Evolutionary conservation across 495 filamentous ascomycete genomes (phyloP), one percentile per base, ranked within the genome.

Genomic region (Elasticomyces elasticus): DNA sequence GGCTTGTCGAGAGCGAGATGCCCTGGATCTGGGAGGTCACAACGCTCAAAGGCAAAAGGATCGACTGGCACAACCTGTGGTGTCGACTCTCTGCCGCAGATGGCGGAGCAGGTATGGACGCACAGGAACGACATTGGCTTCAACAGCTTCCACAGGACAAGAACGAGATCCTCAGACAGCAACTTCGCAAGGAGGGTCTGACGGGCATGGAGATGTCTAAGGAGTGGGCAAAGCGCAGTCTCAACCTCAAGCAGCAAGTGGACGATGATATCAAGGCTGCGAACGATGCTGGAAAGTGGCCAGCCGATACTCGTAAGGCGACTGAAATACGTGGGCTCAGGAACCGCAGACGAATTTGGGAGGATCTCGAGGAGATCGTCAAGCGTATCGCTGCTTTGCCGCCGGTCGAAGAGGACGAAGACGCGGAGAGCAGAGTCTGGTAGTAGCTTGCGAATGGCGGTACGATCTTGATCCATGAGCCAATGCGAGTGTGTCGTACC

Each of bases 1-100:
- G 25, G 27, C 24, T 28, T 3, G 22, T 54, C 12, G 9, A 7
- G 20, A 27, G 2, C 15, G 19, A 54, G 26, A 54, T 54, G 38
- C 51, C 51, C 11, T 54, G 51, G 51, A 25, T 54, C 9, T 54
- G 51, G 51, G 51, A 54, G 26, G 4, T 46, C 17, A 25, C 44
- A 2, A 28, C 40, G 2, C 25, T 52, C 38, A 28, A 11, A 46
- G 5, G 15, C 11, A 2, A n/a, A 3, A 20, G 25, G 15, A 37
- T 46, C 3, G 38, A 46, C 17, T 54, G 51, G 51, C 31, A 54
- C 22, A n/a, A 13, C 24, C 28, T 44, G 2, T 54, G 51, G 51
- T 45, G 40, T 40, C 22, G 22, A 20, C 42, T 54, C 19, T 17
- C 38, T 35, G 30, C 22, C 15, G 41, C 42, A 35, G 42, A 48